Evolutionary conservation across 345 rosid genomes (phyloP).

Genomic region (Corchorus olitorius): DNA sequence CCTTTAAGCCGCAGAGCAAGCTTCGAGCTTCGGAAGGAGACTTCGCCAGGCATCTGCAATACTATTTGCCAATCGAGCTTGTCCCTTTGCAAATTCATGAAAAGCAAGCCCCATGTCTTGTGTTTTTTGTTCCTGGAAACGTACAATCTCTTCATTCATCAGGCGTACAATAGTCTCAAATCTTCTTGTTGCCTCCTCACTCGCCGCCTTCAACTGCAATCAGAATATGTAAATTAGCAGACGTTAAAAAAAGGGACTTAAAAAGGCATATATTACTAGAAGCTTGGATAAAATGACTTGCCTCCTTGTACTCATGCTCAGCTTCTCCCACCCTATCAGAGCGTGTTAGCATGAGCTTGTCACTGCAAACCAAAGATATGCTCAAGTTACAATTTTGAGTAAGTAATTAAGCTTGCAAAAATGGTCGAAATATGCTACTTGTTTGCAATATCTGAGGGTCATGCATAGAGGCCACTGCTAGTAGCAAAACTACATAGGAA

Average conservation of each 20-base stretch:
- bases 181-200: conserved; percentile 75
- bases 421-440: neutral
- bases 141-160: conserved; percentile 89
- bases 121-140: conserved; percentile 91
- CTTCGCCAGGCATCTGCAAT: conserved; percentile 95
- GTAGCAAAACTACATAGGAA: neutral
- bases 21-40: conserved; percentile 94
- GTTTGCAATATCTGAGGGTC: neutral
- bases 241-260: neutral
- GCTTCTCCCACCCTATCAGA: conserved; percentile 93
- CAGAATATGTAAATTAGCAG: conserved; percentile 18
- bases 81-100: conserved; percentile 93
- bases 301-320: conserved; percentile 86
- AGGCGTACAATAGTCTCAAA: conserved; percentile 72
- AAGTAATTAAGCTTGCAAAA: neutral
- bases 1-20: conserved; percentile 41
- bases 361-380: conserved; percentile 45
- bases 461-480: neutral
- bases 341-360: conserved; percentile 88
- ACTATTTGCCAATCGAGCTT: conserved; percentile 79
- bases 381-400: neutral
- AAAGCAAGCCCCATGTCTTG: conserved; percentile 84
- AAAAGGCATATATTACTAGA: neutral
- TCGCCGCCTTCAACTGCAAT: conserved; percentile 77
- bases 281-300: conserved; percentile 28